Percentiles rank a stretch among this genome's conserved stretches.
These are phyloP conservation scores for Ceratobasidium sp. DNA, from an alignment of 1,284 basidiomycete species.

Conservation along the genomic window DNA sequence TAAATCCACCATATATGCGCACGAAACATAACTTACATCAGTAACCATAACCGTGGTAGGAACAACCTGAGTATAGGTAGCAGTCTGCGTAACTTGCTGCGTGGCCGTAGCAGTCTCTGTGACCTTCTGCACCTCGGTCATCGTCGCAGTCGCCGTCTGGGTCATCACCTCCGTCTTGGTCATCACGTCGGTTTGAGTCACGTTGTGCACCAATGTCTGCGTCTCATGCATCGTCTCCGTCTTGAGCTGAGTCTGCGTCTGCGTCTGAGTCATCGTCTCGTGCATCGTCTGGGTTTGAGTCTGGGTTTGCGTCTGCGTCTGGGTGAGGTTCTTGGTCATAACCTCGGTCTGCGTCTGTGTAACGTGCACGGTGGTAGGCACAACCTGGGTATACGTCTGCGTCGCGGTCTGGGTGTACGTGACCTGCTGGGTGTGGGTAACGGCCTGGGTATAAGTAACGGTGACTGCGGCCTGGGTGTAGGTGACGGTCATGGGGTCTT, in stretches of 20 bases:
- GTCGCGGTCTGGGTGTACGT: conserved; percentile 23
- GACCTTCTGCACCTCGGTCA: conserved; percentile 37
- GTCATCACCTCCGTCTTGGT: conserved; percentile 44
- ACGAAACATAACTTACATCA: conserved; percentile 1
- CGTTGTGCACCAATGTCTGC: conserved; percentile 29
- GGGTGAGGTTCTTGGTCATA: conserved; percentile 12
- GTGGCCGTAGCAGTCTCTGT: conserved; percentile 6
- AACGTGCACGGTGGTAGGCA: conserved; percentile 26
- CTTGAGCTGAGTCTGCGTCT: conserved; percentile 34
- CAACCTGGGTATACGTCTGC: conserved; percentile 18
- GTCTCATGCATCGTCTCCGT: conserved; percentile 18
- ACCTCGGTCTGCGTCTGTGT: conserved; percentile 2
- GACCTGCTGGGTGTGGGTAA: conserved; percentile 14
- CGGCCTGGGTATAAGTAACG: conserved; percentile 21
- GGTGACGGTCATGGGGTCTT: conserved; percentile 25
- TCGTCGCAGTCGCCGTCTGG: conserved; percentile 41
- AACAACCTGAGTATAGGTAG: conserved; percentile 30
- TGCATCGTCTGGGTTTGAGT: conserved; percentile 41
- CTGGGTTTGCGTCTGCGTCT: conserved; percentile 16
- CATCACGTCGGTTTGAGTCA: conserved; percentile 5
- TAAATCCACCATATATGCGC: background rate
- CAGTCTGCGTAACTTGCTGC: conserved; percentile 19
- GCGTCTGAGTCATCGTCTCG: conserved; percentile 10
- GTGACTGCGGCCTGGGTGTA: conserved; percentile 3
- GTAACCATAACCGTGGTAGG: conserved; percentile 34